Conservation (phyloP, 768 basidiomycete genomes). For the Gelatoporia subvermispora region DNA sequence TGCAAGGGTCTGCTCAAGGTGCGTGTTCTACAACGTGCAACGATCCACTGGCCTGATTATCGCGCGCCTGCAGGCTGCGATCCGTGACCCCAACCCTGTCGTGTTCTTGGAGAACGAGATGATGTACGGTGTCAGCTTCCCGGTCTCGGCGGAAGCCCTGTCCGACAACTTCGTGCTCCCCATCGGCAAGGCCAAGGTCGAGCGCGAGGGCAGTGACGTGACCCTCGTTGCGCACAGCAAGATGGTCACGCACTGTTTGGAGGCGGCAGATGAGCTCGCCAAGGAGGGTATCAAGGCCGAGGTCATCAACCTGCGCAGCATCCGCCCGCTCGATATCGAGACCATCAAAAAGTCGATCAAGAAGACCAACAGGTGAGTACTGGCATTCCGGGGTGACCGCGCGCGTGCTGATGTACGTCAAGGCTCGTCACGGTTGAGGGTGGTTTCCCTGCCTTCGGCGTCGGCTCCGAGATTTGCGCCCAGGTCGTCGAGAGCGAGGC, state of each 20-base stretch:
- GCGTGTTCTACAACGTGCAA: conserved; percentile 9
- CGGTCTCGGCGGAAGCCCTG: conserved; percentile 92
- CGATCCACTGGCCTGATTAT: background rate
- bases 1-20: conserved; percentile 98
- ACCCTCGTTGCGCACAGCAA: conserved; percentile 98
- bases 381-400: background rate
- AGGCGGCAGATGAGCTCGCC: conserved; percentile 88
- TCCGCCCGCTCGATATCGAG: conserved; percentile 95
- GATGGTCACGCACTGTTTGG: conserved; percentile 93
- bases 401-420: background rate
- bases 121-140: conserved; percentile 96
- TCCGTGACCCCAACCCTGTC: conserved; percentile 97
- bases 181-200: conserved; percentile 96
- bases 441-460: conserved; percentile 97
- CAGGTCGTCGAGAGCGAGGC: conserved; percentile 97
- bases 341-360: conserved; percentile 97
- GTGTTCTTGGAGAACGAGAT: conserved; percentile 99
- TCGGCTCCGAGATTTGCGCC: conserved; percentile 97
- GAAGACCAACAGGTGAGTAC: conserved; percentile 88
- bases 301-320: conserved; percentile 94
- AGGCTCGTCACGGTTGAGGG: conserved; percentile 94
- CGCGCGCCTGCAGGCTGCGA: conserved; percentile 61
- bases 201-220: conserved; percentile 87
- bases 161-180: conserved; percentile 93
- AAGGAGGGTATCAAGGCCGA: conserved; percentile 98